A percentile compares a stretch with the other conserved stretches of the same genome.
Conservation (phyloP, 225 moss, liverwort and hornwort genomes). For the Physcomitrellopsis africana region DNA sequence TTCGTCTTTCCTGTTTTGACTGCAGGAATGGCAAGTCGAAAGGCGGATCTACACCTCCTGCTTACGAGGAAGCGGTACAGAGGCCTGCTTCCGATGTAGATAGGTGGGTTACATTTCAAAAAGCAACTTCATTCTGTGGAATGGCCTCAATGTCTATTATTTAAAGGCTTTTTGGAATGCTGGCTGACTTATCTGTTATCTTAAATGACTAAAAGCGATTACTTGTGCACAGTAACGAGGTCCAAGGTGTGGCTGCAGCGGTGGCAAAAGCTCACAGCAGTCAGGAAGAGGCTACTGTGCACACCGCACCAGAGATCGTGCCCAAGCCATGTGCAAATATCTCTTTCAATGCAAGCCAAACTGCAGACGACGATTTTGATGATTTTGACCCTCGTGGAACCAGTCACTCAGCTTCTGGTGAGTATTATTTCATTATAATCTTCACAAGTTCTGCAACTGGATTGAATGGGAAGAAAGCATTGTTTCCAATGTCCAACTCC, state of each 20-base stretch:
- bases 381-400: conserved; percentile 95
- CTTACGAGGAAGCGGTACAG: conserved; percentile 63
- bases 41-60: conserved; percentile 60
- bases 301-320: conserved; percentile 37
- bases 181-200: no score
- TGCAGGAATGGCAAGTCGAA: conserved; percentile 55
- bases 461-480: neutral
- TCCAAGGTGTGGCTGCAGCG: conserved; percentile 75
- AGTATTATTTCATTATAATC: neutral
- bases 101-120: conserved; percentile 39
- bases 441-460: neutral
- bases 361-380: conserved; percentile 77
- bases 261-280: conserved; percentile 83
- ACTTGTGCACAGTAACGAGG: conserved; percentile 50
- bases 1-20: neutral
- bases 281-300: conserved; percentile 56
- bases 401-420: conserved; percentile 52
- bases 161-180: no score
- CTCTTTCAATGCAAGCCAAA: conserved; percentile 69
- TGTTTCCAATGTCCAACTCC: neutral
- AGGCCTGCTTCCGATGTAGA: conserved; percentile 36
- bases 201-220: neutral
- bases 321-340: conserved; percentile 59
- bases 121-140: neutral
- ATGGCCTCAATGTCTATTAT: neutral